Percentiles rank a stretch among this genome's conserved stretches.
Conservation (phyloP, 306 rosid genomes). For the Quercus parvula region DNA sequence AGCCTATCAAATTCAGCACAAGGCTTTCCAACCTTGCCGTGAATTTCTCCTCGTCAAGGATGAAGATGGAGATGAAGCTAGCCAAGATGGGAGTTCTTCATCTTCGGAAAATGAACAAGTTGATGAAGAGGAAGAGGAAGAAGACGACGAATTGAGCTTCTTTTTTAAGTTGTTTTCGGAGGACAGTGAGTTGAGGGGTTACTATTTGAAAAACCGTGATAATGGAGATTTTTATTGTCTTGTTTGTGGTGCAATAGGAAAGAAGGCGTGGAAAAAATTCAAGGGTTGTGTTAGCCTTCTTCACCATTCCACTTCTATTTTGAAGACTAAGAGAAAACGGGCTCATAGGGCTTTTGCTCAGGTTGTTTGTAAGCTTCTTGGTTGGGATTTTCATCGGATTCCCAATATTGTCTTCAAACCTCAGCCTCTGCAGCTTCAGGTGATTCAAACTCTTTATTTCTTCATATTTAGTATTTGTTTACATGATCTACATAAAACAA, state of each 20-base stretch:
- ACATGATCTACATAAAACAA: neutral
- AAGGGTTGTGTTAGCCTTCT: conserved; percentile 52
- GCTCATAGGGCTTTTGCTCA: conserved; percentile 65
- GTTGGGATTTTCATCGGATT: conserved; percentile 48
- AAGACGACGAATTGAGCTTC: conserved; percentile 36
- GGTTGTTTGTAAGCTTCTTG: conserved; percentile 56
- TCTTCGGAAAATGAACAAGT: no score
- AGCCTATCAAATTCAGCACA: conserved; percentile 34
- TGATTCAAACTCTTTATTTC: neutral
- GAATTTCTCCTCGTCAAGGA: conserved; percentile 17
- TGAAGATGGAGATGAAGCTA: conserved; percentile 4
- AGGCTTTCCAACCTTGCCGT: conserved; percentile 43
- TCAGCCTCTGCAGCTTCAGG: conserved; percentile 19
- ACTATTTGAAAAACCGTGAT: conserved; percentile 46
- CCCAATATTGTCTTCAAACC: conserved; percentile 38
- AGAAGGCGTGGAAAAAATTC: conserved; percentile 51
- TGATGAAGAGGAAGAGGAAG: neutral
- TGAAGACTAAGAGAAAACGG: conserved; percentile 36
- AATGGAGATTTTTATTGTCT: conserved; percentile 62
- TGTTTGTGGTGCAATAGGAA: conserved; percentile 61
- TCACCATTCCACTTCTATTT: conserved; percentile 51
- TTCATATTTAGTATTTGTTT: neutral
- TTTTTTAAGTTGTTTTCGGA: conserved; percentile 47
- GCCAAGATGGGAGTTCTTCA: conserved; percentile 5
- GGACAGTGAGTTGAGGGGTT: conserved; percentile 45